Evolutionary conservation across 495 filamentous ascomycete species (phyloP).

Genomic region (Neurospora tetraspora): DNA sequence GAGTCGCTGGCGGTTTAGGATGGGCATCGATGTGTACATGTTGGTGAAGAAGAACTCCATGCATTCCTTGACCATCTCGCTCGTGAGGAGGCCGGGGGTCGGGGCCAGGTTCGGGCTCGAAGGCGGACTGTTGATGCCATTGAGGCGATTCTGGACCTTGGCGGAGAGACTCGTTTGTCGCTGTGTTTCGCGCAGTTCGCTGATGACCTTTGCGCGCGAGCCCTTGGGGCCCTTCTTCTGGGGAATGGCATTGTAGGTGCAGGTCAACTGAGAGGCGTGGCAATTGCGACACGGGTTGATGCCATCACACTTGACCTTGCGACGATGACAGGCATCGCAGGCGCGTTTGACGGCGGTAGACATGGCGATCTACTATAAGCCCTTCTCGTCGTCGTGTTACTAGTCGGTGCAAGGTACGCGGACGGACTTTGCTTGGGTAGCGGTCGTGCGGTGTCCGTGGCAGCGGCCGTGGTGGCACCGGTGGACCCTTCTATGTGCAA

Average conservation of each 20-base stretch:
- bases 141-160: conserved; percentile 36
- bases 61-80: conserved; percentile 55
- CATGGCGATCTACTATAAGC: conserved; percentile 18
- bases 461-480: conserved; percentile 5
- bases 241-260: conserved; percentile 74
- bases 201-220: conserved; percentile 71
- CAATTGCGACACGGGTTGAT: conserved; percentile 66
- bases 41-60: conserved; percentile 77
- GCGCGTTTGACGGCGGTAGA: conserved; percentile 54
- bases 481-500: conserved; percentile 7
- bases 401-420: background rate
- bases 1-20: conserved; percentile 59
- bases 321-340: conserved; percentile 74
- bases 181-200: conserved; percentile 59
- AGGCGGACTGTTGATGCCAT: conserved; percentile 32
- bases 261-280: conserved; percentile 52
- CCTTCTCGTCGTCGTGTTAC: background rate
- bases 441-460: background rate
- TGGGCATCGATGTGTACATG: conserved; percentile 76
- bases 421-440: background rate
- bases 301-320: conserved; percentile 73
- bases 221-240: conserved; percentile 85
- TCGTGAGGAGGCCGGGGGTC: conserved; percentile 47
- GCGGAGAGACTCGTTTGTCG: conserved; percentile 47
- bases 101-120: conserved; percentile 35